These are phyloP conservation scores for Astraeus odoratus DNA, from an alignment of 768 basidiomycete genomes.

Conservation along the genomic window DNA sequence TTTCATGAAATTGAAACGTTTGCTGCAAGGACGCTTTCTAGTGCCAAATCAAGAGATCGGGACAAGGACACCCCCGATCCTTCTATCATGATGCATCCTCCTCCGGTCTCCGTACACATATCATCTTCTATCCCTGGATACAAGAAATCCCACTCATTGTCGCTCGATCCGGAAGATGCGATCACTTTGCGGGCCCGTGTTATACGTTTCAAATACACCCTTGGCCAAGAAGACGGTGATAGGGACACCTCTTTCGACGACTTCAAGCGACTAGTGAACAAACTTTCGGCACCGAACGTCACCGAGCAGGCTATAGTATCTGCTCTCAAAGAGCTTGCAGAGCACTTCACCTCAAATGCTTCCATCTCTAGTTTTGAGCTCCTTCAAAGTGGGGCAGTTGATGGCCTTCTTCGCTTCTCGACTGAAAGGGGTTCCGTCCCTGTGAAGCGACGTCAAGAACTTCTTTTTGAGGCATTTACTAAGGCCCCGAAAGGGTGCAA, in stretches of 20 bases:
- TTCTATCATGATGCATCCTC: constrained; percentile 31
- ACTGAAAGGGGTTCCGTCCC: constrained; percentile 66
- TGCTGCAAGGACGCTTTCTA: constrained; percentile 55
- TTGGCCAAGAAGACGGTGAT: constrained; percentile 46
- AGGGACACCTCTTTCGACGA: constrained; percentile 58
- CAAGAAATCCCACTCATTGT: constrained; percentile 62
- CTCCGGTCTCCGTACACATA: constrained; percentile 25
- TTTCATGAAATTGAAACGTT: constrained; percentile 87
- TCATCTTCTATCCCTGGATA: constrained; percentile 50
- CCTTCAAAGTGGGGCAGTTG: constrained; percentile 88
- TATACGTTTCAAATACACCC: constrained; percentile 75
- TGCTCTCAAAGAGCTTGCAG: constrained; percentile 68
- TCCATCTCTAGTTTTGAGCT: constrained; percentile 95
- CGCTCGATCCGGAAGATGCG: constrained; percentile 81
- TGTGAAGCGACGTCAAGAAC: constrained; percentile 58
- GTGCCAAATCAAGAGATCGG: constrained; percentile 45
- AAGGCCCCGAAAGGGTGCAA: constrained; percentile 40
- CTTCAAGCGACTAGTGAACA: constrained; percentile 58
- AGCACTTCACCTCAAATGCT: constrained; percentile 67
- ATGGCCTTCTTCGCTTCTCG: constrained; percentile 76
- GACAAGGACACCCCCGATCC: constrained; percentile 30
- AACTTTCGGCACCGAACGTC: constrained; percentile 47
- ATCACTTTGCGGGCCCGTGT: constrained; percentile 89
- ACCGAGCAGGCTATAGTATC: constrained; percentile 58
- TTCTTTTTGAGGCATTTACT: constrained; percentile 76